These are phyloP conservation scores for Rhododendron kiyosumense DNA, from an alignment of 148 eudicot genomes.

Conservation along the genomic window DNA sequence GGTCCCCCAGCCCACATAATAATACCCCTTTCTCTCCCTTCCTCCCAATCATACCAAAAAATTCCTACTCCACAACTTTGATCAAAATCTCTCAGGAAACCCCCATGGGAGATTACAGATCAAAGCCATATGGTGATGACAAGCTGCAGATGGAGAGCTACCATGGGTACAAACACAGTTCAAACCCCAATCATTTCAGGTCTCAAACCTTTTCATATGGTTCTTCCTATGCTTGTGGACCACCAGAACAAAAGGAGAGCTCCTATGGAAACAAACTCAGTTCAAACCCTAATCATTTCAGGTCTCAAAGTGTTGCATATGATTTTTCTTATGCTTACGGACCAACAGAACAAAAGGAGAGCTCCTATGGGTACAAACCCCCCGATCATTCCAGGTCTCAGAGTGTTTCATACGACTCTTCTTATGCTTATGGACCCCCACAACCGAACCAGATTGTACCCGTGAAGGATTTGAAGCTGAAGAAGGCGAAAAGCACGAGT, in stretches of 20 bases:
- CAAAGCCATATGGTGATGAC: conserved; percentile 25
- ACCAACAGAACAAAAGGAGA: conserved; percentile 7
- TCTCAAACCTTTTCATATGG: conserved; percentile 36
- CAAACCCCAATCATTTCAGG: conserved; percentile 26
- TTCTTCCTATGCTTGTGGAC: not conserved
- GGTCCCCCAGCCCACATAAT: not conserved
- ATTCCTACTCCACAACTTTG: not conserved
- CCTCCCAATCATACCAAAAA: not conserved
- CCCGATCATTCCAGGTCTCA: conserved; percentile 39
- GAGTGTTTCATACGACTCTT: conserved; percentile 25
- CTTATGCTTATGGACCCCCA: conserved; percentile 2
- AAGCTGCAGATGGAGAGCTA: conserved; percentile 44
- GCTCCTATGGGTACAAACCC: conserved; percentile 14
- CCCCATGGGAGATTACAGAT: conserved; percentile 46
- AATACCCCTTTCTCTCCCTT: not conserved
- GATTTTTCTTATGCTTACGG: not conserved
- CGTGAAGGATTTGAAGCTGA: conserved; percentile 30
- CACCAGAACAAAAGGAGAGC: conserved; percentile 4
- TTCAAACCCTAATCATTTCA: conserved; percentile 22
- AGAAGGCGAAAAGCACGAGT: conserved; percentile 34
- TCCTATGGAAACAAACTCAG: conserved; percentile 16
- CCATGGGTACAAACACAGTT: not conserved
- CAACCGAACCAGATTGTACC: conserved; percentile 3
- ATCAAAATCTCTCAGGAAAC: not conserved
- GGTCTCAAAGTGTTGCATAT: conserved; percentile 42